Evolutionary conservation across 768 basidiomycete genomes (phyloP).

Genomic region (Podaxis sp.): DNA sequence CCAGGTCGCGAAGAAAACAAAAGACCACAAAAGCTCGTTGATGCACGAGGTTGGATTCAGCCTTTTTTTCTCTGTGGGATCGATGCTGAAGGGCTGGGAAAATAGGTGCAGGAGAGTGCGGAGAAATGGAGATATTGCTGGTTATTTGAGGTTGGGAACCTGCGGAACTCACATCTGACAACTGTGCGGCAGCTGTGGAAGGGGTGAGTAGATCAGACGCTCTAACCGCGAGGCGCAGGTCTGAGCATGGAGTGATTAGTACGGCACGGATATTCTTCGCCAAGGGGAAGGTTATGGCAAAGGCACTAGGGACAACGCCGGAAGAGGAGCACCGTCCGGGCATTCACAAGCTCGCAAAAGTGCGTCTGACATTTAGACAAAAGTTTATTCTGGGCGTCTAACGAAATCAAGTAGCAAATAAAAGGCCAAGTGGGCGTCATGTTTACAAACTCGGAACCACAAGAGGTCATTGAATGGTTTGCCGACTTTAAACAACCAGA

Average conservation of each 20-base stretch:
- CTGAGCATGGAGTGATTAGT: constrained; percentile 35
- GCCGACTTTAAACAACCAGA: constrained; percentile 85
- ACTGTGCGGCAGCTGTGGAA: constrained; percentile 93
- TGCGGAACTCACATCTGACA: constrained; percentile 94
- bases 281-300: constrained; percentile 88
- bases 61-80: background rate
- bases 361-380: constrained; percentile 29
- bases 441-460: constrained; percentile 88
- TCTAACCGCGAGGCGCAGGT: background rate
- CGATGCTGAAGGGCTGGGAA: constrained; percentile 1
- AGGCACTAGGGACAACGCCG: constrained; percentile 84
- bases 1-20: constrained; percentile 92
- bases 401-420: constrained; percentile 61
- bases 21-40: constrained; percentile 83
- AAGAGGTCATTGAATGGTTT: constrained; percentile 95
- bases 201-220: constrained; percentile 52
- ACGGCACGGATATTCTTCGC: constrained; percentile 92
- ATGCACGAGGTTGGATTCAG: constrained; percentile 65
- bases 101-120: constrained; percentile 74
- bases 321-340: constrained; percentile 86
- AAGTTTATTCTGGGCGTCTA: constrained; percentile 4
- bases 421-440: constrained; percentile 93
- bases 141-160: constrained; percentile 92
- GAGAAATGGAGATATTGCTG: constrained; percentile 96
- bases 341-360: constrained; percentile 77